phyloP scores from a whole-genome alignment of 441 rosid genomes.

The Pelargonium fulgidum region DNA sequence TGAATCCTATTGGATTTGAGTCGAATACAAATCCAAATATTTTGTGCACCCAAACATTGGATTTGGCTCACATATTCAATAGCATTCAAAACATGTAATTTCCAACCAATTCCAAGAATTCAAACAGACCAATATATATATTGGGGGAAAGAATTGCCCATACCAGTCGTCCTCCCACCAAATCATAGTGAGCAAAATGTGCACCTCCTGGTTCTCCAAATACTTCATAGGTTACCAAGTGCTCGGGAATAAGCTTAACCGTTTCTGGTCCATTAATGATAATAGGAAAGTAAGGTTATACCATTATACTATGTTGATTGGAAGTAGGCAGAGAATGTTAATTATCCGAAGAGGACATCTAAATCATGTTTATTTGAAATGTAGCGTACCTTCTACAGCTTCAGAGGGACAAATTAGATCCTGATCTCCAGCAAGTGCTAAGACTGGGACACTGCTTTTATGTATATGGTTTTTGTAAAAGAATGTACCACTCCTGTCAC shows the following conservation, averaged over 20 bases:
- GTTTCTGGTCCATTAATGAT: slow-evolving; percentile 44
- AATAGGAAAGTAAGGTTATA: background rate
- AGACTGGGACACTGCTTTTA: slow-evolving; percentile 50
- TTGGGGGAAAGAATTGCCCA: slow-evolving; percentile 12
- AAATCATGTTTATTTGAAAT: slow-evolving; percentile 9
- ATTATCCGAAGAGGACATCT: no score
- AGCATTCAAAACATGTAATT: no score
- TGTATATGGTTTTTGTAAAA: slow-evolving; percentile 59
- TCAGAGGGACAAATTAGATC: slow-evolving; percentile 88
- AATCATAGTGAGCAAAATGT: slow-evolving; percentile 68
- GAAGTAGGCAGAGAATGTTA: no score
- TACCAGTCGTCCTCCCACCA: slow-evolving; percentile 70
- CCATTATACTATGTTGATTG: no score
- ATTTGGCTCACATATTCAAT: no score
- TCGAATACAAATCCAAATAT: no score
- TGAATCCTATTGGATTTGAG: no score
- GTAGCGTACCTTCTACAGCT: slow-evolving; percentile 65
- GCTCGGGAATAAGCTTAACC: slow-evolving; percentile 54
- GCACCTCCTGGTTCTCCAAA: slow-evolving; percentile 71
- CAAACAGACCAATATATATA: background rate
- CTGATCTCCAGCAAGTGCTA: slow-evolving; percentile 81
- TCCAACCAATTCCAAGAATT: no score
- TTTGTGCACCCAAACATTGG: no score
- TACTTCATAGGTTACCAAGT: slow-evolving; percentile 62
- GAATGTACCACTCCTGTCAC: slow-evolving; percentile 69